Conservation (phyloP, 2,329 filamentous ascomycete species). For the Trichophyton verrucosum region DNA sequence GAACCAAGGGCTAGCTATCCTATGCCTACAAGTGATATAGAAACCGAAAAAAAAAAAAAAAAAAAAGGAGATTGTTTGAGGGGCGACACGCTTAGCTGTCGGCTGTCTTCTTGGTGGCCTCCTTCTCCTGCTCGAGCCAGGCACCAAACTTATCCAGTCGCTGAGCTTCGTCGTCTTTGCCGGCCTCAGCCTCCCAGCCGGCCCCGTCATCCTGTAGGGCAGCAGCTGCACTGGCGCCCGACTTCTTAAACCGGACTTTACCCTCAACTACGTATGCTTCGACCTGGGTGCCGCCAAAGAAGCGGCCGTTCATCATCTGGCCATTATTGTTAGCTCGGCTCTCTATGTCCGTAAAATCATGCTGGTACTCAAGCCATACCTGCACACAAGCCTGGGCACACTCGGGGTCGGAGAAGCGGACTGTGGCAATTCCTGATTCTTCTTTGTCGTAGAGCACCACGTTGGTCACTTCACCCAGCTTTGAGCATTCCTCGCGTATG, state of each 20-base stretch:
- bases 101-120: not conserved
- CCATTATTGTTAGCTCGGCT: not conserved
- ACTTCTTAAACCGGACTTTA: conserved; percentile 60
- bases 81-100: not conserved
- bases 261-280: conserved; percentile 60
- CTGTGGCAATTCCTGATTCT: conserved; percentile 67
- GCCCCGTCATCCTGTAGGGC: conserved; percentile 36
- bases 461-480: conserved; percentile 78
- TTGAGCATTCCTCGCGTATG: conserved; percentile 76
- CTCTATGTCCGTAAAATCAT: too few relatives aligned
- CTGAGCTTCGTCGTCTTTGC: conserved; percentile 32
- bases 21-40: not conserved
- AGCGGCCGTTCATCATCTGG: conserved; percentile 63
- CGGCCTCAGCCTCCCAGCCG: conserved; percentile 26
- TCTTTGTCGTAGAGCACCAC: conserved; percentile 85
- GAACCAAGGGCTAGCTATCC: not conserved
- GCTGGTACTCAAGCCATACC: conserved; percentile 18
- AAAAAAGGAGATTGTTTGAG: too few relatives aligned
- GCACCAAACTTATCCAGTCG: conserved; percentile 39
- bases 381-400: conserved; percentile 59
- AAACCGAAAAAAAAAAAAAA: not conserved
- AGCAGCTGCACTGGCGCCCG: conserved; percentile 35
- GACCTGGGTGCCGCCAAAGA: conserved; percentile 60
- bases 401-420: conserved; percentile 63
- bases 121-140: conserved; percentile 25